Base-by-base conservation (phyloP, 2,329 filamentous ascomycete species). In the Colletotrichum spaethianum region DNA sequence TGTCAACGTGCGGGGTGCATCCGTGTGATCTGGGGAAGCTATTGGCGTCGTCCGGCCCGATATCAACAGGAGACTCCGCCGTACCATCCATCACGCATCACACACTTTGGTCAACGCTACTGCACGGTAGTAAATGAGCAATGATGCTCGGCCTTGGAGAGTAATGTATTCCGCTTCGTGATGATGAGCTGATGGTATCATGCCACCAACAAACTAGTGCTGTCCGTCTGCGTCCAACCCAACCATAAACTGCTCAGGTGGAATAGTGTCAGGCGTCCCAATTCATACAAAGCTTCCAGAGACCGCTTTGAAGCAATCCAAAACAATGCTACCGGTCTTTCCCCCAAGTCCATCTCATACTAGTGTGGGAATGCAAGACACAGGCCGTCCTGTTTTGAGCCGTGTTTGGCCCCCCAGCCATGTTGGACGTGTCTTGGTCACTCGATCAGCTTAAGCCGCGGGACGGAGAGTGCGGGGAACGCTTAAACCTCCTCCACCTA, bases 31-130 rank as follows among this genome's bases (percentile, higher is more conserved):
- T 63, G 69, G 69, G 69, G 70, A 70, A 70, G 53, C 60, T 69
- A 38, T 63, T 72, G 52, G 70, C 46, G 28, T 70, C 46, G 50
- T 60, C 65, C 70, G 70, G 70, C 38, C 70, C 70, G 65, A 72
- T 70, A 64, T 72, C 60, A 70, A 72, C 70, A 72, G 70, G 65
- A 72, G 70, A 72, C 70, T 72, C 70, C 70, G 70, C 66, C 65
- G 9, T 72, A 31, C 33, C 70, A 61, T 64, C 53, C 48, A 64
- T 72, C 31, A 53, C 46, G 44, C 59, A 64, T 53, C 53, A 59
- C 46, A 63, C 38, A 60, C 33, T 9, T 52, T 70, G 52, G 16
- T 46, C 16, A 53, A 70, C 60, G 36, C 65, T 56, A 64, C 66
- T 70, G 70, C 70, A 56, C 26, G 66, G 12, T 48, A 52, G 38